Base-by-base conservation (phyloP, 176 grass and related monocot genomes). In the Zea luxurians region DNA sequence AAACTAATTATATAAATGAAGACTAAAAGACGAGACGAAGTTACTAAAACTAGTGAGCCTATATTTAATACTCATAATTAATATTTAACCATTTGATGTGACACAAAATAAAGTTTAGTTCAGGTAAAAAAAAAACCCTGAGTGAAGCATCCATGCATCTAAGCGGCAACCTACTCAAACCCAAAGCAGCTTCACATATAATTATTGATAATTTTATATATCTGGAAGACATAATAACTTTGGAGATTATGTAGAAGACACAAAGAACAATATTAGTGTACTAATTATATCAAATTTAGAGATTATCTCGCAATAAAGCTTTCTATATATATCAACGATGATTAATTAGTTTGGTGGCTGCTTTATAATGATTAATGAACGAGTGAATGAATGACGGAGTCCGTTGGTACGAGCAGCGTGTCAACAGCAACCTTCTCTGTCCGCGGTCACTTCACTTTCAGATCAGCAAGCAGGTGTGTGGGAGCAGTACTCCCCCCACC, bases 121-220 rank as follows among this genome's bases (percentile, higher is more conserved):
- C 27, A 27, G 0, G 27, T 27, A 27, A 27, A 0, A 27, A 27
- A 27, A 27, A 27, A 27, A 27, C 27, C 27, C 1, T 27, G 42
- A 66, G 62, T 63, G 72, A 61, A 11, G 77, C 67, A 37, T 81
- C 66, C 87, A 77, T 73, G 55, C 17, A 59, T 72, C 44, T 11
- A 64, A 77, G 45, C 54, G 17, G 17, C 41, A 60, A 48, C 70
- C 62, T 64, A 70, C 53, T 15, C 43, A 9, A 13, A 20, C 67
- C 57, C 48, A 48, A 20, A 59, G 73, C 52, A 48, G 73, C 11
- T 54, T 70, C 34, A 4, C 18, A 2, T 50, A 36, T 49, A 65
- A 59, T 59, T 10, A 59, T 40, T 40, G 38, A 40, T 40, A 2
- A 38, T 38, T 38, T 38, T n/a, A n/a, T 38, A 38, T 38, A 38